Percentiles rank a stretch among this genome's conserved stretches.
Evolutionary conservation across 1,284 basidiomycete species (phyloP).

Genomic region (Xerocomus cyaneibrunnescens): DNA sequence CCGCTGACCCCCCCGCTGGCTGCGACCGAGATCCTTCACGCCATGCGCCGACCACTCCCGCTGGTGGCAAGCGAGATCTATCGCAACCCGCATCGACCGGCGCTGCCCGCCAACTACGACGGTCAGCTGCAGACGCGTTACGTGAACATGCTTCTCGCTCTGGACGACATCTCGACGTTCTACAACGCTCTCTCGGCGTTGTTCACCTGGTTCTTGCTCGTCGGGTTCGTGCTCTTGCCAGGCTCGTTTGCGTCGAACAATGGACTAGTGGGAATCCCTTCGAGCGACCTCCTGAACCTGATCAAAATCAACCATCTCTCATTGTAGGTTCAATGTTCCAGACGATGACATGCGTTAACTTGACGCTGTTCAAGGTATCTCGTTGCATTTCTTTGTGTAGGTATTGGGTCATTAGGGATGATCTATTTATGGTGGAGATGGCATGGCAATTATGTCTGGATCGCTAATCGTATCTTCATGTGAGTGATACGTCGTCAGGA

Average conservation of each 20-base stretch:
- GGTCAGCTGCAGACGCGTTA: slow-evolving; percentile 31
- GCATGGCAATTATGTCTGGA: slow-evolving; percentile 61
- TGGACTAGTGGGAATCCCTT: slow-evolving; percentile 26
- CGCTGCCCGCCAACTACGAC: slow-evolving; percentile 27
- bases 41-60: background rate
- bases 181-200: slow-evolving; percentile 50
- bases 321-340: slow-evolving; percentile 38
- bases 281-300: slow-evolving; percentile 34
- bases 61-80: slow-evolving; percentile 19
- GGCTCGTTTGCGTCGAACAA: slow-evolving; percentile 52
- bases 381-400: slow-evolving; percentile 54
- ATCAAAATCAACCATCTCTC: slow-evolving; percentile 44
- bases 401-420: slow-evolving; percentile 51
- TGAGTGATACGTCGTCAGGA: slow-evolving; percentile 31
- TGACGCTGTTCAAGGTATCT: slow-evolving; percentile 39
- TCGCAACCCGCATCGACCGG: slow-evolving; percentile 23
- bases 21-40: background rate
- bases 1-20: background rate
- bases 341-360: slow-evolving; percentile 4
- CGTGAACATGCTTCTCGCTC: slow-evolving; percentile 34
- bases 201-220: slow-evolving; percentile 59
- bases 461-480: slow-evolving; percentile 56
- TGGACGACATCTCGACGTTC: slow-evolving; percentile 33
- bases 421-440: slow-evolving; percentile 58
- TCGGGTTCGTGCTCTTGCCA: slow-evolving; percentile 59